These are phyloP conservation scores for Ilex paraguariensis DNA, from an alignment of 305 asterid species.

Conservation along the genomic window DNA sequence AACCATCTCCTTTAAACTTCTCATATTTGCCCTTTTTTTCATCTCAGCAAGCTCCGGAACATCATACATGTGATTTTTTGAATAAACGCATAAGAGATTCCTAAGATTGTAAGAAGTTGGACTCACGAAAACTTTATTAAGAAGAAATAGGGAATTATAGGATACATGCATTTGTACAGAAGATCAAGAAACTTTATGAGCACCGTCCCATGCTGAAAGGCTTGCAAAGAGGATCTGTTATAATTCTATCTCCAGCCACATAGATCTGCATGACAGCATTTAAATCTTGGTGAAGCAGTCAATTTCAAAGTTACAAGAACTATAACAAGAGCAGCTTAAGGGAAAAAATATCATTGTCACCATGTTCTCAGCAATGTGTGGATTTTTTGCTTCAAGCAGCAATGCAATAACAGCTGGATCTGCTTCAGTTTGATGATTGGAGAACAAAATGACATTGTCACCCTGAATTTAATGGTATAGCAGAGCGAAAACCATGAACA, in stretches of 20 bases:
- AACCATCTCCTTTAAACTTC: constrained; percentile 94
- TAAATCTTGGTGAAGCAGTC: constrained; percentile 19
- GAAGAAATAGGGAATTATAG: too few species aligned
- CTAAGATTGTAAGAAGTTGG: constrained; percentile 31
- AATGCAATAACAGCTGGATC: constrained; percentile 89
- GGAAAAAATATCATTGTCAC: constrained; percentile 28
- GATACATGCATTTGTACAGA: too few species aligned
- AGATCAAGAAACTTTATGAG: neutral
- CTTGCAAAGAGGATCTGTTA: constrained; percentile 94
- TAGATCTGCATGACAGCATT: constrained; percentile 56
- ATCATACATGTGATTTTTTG: constrained; percentile 90
- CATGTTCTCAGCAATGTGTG: constrained; percentile 67
- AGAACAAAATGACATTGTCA: constrained; percentile 76
- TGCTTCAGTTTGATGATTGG: constrained; percentile 98
- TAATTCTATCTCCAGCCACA: constrained; percentile 95
- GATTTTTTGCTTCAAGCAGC: constrained; percentile 73
- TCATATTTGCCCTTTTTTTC: constrained; percentile 87
- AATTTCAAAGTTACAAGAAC: constrained; percentile 2
- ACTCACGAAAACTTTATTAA: too few species aligned
- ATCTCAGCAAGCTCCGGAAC: constrained; percentile 76
- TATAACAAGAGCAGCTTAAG: constrained; percentile 1
- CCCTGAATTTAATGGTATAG: constrained; percentile 48
- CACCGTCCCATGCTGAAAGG: constrained; percentile 99
- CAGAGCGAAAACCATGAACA: too few species aligned
- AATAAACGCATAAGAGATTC: constrained; percentile 91